Percentiles rank a stretch among this genome's conserved stretches.
Evolutionary conservation across 2,329 filamentous ascomycete genomes (phyloP).

Genomic region (Trichophyton verrucosum): DNA sequence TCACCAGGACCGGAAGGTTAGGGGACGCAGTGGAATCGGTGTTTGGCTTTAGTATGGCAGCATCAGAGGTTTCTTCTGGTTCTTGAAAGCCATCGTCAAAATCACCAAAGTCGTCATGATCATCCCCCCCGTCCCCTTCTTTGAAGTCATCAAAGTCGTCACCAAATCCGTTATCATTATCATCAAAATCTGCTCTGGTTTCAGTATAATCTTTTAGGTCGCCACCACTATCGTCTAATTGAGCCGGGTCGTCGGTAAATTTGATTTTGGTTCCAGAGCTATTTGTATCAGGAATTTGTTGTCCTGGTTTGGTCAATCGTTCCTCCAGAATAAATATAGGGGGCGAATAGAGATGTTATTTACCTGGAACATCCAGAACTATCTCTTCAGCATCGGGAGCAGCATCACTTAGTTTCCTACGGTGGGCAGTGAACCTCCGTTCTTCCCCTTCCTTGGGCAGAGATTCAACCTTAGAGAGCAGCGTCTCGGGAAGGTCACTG

Average conservation of each 20-base stretch:
- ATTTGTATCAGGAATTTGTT: constrained; percentile 40
- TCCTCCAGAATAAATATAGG: constrained; percentile 32
- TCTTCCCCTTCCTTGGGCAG: constrained; percentile 22
- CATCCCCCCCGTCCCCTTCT: constrained; percentile 39
- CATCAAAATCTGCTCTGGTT: constrained; percentile 37
- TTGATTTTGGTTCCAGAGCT: constrained; percentile 35
- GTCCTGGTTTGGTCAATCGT: constrained; percentile 51
- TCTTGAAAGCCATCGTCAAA: constrained; percentile 57
- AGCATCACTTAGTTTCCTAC: constrained; percentile 31
- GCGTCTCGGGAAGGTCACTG: constrained; percentile 30
- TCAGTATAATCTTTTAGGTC: constrained; percentile 31
- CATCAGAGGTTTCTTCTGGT: constrained; percentile 14
- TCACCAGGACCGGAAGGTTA: background rate
- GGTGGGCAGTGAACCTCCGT: constrained; percentile 22
- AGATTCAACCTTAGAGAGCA: constrained; percentile 34
- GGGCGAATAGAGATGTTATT: constrained; percentile 26
- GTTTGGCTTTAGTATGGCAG: background rate
- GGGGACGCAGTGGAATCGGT: background rate
- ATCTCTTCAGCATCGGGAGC: constrained; percentile 32
- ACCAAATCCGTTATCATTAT: constrained; percentile 55
- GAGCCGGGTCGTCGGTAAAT: constrained; percentile 23
- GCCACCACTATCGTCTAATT: constrained; percentile 38
- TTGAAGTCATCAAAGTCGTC: constrained; percentile 45
- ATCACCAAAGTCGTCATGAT: constrained; percentile 48
- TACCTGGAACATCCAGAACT: constrained; percentile 43